These are phyloP conservation scores for Arabidopsis thaliana DNA, from an alignment of 345 rosid genomes.

Conservation along the genomic window DNA sequence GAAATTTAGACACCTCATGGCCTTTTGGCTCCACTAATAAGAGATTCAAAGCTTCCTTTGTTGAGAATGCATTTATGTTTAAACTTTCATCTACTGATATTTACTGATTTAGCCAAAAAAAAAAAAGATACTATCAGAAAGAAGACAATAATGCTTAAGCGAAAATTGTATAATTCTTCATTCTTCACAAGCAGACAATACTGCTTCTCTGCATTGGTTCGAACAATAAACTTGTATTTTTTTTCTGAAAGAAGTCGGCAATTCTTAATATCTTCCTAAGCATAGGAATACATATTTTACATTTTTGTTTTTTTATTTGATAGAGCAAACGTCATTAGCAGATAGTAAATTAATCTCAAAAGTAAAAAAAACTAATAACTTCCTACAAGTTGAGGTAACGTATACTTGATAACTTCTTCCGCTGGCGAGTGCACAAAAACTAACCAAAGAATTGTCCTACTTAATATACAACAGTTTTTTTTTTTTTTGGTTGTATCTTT, in stretches of 20 bases:
- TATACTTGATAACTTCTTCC: slow-evolving; percentile 18
- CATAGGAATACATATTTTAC: not conserved
- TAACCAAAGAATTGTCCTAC: slow-evolving; percentile 41
- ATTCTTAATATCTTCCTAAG: not conserved
- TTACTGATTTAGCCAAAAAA: not conserved
- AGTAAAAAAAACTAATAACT: too few relatives aligned
- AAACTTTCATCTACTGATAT: too few relatives aligned
- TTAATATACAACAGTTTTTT: slow-evolving; percentile 39
- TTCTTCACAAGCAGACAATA: slow-evolving; percentile 30
- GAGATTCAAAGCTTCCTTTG: too few relatives aligned
- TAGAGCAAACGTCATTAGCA: not conserved
- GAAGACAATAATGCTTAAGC: too few relatives aligned
- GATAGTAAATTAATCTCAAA: not conserved
- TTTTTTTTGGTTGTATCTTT: not conserved
- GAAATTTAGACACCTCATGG: too few relatives aligned
- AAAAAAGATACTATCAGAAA: not conserved
- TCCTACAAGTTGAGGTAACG: not conserved
- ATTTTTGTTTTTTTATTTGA: not conserved
- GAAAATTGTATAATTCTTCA: not conserved
- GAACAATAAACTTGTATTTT: not conserved
- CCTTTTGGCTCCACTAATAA: too few relatives aligned
- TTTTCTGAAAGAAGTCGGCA: slow-evolving; percentile 4
- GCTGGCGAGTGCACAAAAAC: slow-evolving; percentile 27
- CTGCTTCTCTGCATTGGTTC: not conserved
- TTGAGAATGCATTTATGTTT: too few relatives aligned